These are phyloP conservation scores for Coprinopsis strossmayeri DNA, from an alignment of 768 basidiomycete genomes.

Conservation along the genomic window DNA sequence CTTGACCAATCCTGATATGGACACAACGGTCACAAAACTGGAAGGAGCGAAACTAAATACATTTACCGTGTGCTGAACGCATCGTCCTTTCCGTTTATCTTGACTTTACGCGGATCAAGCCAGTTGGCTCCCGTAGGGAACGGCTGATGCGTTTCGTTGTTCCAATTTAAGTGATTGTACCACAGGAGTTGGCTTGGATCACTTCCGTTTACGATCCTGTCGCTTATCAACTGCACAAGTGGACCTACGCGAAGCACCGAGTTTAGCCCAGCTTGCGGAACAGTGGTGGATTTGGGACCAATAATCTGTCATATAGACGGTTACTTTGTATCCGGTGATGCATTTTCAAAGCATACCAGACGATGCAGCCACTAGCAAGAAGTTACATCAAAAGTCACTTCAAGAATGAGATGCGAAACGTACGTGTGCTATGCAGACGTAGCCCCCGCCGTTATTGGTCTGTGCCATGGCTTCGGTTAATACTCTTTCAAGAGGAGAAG, in stretches of 20 bases:
- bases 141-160: slow-evolving; percentile 35
- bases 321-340: no score
- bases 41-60: no score
- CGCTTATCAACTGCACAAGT: slow-evolving; percentile 43
- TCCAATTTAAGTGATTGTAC: slow-evolving; percentile 47
- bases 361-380: slow-evolving; percentile 39
- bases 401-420: slow-evolving; percentile 19
- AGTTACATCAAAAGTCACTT: slow-evolving; percentile 4
- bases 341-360: no score
- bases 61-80: slow-evolving; percentile 42
- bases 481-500: no score
- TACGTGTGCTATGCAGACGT: slow-evolving; percentile 56
- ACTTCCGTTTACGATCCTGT: slow-evolving; percentile 33
- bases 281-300: slow-evolving; percentile 44
- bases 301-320: no score
- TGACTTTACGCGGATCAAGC: slow-evolving; percentile 35
- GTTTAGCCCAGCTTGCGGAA: slow-evolving; percentile 50
- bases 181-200: slow-evolving; percentile 39
- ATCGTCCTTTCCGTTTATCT: slow-evolving; percentile 43
- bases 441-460: slow-evolving; percentile 49
- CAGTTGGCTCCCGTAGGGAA: slow-evolving; percentile 39
- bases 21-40: no score
- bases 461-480: no score
- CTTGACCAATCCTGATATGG: slow-evolving; percentile 33
- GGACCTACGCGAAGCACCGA: slow-evolving; percentile 41